Evolutionary conservation across 106 monocot species (phyloP).

Genomic region (Xerophyta viscosa): DNA sequence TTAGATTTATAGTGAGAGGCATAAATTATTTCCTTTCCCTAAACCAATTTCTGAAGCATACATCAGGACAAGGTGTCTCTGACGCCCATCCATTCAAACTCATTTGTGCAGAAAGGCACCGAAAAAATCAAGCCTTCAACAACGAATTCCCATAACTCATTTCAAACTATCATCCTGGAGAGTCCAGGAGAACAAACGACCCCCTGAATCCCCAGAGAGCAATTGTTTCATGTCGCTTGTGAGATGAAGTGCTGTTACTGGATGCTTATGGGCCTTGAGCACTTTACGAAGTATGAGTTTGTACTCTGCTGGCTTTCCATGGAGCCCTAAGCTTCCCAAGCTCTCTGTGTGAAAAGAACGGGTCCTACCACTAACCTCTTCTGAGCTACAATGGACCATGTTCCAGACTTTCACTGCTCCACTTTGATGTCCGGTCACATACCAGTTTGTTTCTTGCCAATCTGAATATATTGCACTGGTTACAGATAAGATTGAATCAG

Average conservation of each 20-base stretch:
- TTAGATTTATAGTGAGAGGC: no score
- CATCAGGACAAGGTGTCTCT: no score
- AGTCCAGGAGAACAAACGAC: conserved; percentile 79
- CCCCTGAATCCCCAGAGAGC: conserved; percentile 67
- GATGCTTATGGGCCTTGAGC: conserved; percentile 76
- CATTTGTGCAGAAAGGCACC: no score
- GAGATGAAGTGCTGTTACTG: conserved; percentile 78
- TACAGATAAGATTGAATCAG: conserved; percentile 74
- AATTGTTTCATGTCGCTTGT: conserved; percentile 75
- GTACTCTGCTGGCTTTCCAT: conserved; percentile 48
- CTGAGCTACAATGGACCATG: conserved; percentile 61
- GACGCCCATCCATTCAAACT: no score
- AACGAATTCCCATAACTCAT: conserved; percentile 19
- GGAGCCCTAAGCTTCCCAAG: conserved; percentile 20
- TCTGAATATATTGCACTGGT: conserved; percentile 53
- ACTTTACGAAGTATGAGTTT: conserved; percentile 62
- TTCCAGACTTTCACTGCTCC: conserved; percentile 98
- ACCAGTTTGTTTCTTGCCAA: conserved; percentile 91
- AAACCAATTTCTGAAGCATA: no score
- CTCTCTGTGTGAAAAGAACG: conserved; percentile 14
- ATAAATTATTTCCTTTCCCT: no score
- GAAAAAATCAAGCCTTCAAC: conserved; percentile 6
- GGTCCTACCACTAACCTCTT: conserved; percentile 20
- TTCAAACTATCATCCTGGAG: conserved; percentile 61
- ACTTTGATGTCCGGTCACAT: conserved; percentile 92